These are phyloP conservation scores for Borealophlyctis nickersoniae DNA, from an alignment of 192 early-diverging fungal genomes.

Conservation along the genomic window DNA sequence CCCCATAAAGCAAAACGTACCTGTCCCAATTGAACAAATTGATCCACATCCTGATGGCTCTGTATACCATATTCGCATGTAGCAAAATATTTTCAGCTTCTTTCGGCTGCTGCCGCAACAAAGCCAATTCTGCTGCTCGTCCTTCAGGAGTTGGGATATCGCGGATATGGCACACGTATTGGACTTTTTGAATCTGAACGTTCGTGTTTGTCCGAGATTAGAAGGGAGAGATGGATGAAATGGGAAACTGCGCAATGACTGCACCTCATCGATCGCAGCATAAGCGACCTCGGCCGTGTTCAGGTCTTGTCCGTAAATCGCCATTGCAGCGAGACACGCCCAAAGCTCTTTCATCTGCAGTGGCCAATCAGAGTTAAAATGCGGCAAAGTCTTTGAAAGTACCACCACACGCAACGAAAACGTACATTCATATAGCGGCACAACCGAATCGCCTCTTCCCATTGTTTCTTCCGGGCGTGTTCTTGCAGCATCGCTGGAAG, in stretches of 20 bases:
- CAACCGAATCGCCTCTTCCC: constrained; percentile 58
- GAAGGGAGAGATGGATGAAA: neutral
- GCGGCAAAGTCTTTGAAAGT: too few relatives aligned
- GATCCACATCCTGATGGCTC: constrained; percentile 54
- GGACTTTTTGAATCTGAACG: constrained; percentile 45
- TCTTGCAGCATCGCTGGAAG: constrained; percentile 54
- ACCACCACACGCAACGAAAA: too few relatives aligned
- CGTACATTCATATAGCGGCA: constrained; percentile 52
- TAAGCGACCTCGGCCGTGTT: constrained; percentile 64
- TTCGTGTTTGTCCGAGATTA: neutral
- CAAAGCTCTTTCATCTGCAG: constrained; percentile 51
- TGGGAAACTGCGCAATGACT: neutral
- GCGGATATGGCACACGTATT: constrained; percentile 55
- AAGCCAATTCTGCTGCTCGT: constrained; percentile 50
- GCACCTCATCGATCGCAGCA: constrained; percentile 56
- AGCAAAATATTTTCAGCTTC: constrained; percentile 57
- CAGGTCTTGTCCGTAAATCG: constrained; percentile 50
- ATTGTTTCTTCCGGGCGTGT: constrained; percentile 51
- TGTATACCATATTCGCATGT: constrained; percentile 43
- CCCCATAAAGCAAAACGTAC: constrained; percentile 28
- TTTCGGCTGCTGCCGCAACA: constrained; percentile 45
- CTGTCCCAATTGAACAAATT: constrained; percentile 58
- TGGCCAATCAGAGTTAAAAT: too few relatives aligned
- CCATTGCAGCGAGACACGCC: constrained; percentile 59
- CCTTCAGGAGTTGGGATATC: constrained; percentile 49